phyloP scores from a whole-genome alignment of 768 basidiomycete genomes.

The Phylloporus rhodoxanthus region DNA sequence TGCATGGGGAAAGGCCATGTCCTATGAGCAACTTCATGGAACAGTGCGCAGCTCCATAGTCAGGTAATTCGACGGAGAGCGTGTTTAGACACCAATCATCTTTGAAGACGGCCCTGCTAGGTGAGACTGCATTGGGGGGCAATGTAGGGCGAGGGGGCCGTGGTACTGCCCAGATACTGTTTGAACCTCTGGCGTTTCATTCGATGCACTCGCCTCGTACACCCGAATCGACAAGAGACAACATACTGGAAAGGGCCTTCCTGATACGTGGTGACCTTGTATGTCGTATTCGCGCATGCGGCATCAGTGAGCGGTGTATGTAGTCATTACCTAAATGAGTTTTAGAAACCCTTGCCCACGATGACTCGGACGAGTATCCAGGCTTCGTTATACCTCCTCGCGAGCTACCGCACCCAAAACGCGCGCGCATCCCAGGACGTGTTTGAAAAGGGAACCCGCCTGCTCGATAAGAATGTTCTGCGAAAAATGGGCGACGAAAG shows the following conservation, averaged over 20 bases:
- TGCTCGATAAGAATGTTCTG: constrained; percentile 45
- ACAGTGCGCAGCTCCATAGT: no score
- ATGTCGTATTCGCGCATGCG: no score
- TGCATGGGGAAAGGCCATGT: no score
- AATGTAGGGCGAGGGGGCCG: not conserved
- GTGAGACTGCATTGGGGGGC: not conserved
- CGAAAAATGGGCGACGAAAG: constrained; percentile 53
- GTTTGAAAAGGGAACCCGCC: constrained; percentile 45
- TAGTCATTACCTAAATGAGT: not conserved
- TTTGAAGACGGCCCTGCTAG: no score
- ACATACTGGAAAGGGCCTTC: no score
- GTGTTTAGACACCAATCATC: no score
- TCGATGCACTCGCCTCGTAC: not conserved
- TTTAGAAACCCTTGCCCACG: not conserved
- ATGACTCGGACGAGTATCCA: constrained; percentile 48
- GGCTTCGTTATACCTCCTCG: constrained; percentile 46
- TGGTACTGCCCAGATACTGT: not conserved
- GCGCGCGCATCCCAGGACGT: constrained; percentile 51
- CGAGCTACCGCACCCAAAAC: constrained; percentile 48
- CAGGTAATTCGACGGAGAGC: no score
- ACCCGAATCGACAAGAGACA: no score
- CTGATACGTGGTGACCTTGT: no score
- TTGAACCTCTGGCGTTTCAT: not conserved
- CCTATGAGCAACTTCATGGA: no score
- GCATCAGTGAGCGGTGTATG: no score